Conservation (phyloP, 1,284 basidiomycete genomes). For the Ceratobasidium sp. region DNA sequence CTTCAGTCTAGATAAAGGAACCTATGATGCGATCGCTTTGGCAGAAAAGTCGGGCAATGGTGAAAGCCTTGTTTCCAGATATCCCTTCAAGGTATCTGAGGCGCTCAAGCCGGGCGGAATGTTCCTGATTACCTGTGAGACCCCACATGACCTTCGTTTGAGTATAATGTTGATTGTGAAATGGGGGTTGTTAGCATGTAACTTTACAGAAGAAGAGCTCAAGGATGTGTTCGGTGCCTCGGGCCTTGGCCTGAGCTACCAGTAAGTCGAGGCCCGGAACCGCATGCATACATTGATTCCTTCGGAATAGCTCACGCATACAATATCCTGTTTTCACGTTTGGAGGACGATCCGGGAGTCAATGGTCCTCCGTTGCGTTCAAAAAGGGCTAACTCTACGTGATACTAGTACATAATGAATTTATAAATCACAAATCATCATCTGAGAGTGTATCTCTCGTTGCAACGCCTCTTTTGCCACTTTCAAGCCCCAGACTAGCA, state of each 20-base stretch:
- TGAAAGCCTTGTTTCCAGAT: conserved; percentile 61
- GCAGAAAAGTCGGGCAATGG: conserved; percentile 66
- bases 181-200: conserved; percentile 68
- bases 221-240: conserved; percentile 60
- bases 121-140: conserved; percentile 84
- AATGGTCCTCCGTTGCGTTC: conserved; percentile 77
- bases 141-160: neutral
- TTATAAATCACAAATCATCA: conserved; percentile 11
- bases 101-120: conserved; percentile 70
- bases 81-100: conserved; percentile 65
- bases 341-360: conserved; percentile 76
- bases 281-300: neutral
- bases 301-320: conserved; percentile 63
- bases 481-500: conserved; percentile 20
- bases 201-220: conserved; percentile 87
- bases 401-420: neutral
- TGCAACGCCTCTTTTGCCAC: conserved; percentile 30
- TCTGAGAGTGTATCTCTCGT: conserved; percentile 27
- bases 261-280: conserved; percentile 55
- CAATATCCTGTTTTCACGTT: conserved; percentile 75
- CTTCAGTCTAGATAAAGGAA: conserved; percentile 71
- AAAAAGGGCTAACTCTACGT: conserved; percentile 49
- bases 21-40: conserved; percentile 87
- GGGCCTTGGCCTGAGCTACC: conserved; percentile 62
- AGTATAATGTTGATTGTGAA: neutral